phyloP scores from a whole-genome alignment of 31 red algal species.

The Endocladia muricata region DNA sequence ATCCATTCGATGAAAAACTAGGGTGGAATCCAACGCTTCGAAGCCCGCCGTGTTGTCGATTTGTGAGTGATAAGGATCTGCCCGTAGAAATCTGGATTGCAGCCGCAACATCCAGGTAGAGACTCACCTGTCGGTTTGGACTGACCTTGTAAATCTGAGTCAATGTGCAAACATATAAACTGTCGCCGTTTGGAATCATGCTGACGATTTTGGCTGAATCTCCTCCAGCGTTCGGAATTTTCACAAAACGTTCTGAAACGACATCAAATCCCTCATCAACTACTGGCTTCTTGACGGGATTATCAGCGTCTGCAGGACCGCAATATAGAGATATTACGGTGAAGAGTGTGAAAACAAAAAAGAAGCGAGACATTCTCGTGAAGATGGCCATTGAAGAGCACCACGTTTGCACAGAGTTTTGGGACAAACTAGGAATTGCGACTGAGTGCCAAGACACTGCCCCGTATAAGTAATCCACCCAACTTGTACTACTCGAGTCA shows the following conservation, averaged over 20 bases:
- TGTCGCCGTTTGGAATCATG: constrained; percentile 12
- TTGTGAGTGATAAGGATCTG: not conserved
- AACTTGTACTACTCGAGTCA: too few relatives aligned
- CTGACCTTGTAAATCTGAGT: constrained; percentile 30
- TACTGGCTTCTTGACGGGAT: not conserved
- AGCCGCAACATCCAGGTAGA: constrained; percentile 22
- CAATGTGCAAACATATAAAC: constrained; percentile 41
- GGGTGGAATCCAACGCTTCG: constrained; percentile 59
- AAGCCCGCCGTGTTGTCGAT: constrained; percentile 40
- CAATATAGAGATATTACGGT: too few relatives aligned
- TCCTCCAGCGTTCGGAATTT: constrained; percentile 20
- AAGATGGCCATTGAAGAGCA: too few relatives aligned
- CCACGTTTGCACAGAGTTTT: too few relatives aligned
- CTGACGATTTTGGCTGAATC: constrained; percentile 25
- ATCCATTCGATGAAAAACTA: constrained; percentile 20
- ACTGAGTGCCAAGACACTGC: too few relatives aligned
- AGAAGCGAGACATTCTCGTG: too few relatives aligned
- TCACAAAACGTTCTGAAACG: not conserved
- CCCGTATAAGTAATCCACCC: too few relatives aligned
- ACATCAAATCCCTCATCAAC: not conserved
- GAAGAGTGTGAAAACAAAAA: too few relatives aligned
- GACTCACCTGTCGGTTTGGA: not conserved
- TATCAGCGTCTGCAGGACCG: too few relatives aligned
- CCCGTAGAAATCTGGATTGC: constrained; percentile 3
- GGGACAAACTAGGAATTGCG: too few relatives aligned